Evolutionary conservation across 2,329 filamentous ascomycete genomes (phyloP), one percentile per base, ranked within the genome.

Genomic region (Penicillium aurantiogriseum): DNA sequence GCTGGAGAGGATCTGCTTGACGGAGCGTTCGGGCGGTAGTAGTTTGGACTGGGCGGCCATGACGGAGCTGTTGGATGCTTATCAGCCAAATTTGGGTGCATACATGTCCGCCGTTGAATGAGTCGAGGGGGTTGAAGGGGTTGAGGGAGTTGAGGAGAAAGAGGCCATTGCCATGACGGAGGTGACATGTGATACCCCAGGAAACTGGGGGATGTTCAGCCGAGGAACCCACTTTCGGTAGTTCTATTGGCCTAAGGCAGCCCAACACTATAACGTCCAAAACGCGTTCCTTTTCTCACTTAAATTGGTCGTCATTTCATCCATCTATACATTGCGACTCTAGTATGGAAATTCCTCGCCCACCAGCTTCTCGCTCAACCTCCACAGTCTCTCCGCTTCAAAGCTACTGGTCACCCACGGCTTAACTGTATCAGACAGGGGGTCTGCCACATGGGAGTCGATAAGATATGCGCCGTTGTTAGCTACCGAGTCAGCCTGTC

Each of bases 11-110:
- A 88, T 76, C 70, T 81, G 80, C 68, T 86, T 85, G 69, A 92
- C 71, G 57, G 85, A 87, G 65, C 84, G 84, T 65, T 89, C 85
- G 60, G 82, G 78, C 39, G 87, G 79, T 47, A 82, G 77, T 61
- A 91, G 78, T 73, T 92, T 93, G 51, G 91, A 93, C 71, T 88
- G 88, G 57, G 79, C 85, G 59, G 88, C 88, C 90, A 93, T 93
- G 58, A 59, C 64, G 64, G 64, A 56, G 56, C 56, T 56, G 51
- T 52, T 44, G 42, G 31, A 25, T 50, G 57, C 51, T 57, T 42
- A 47, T 67, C 64, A 67, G 50, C 65, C 64, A 50, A 57, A 64
- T 23, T 59, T 46, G 17, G 45, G 39, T 35, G 55, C 57, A 54
- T 47, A 58, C 63, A 63, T 67, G 58, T 59, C 63, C 63, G 51